Conservation (phyloP, 2,329 filamentous ascomycete species). For the Nemania abortiva region DNA sequence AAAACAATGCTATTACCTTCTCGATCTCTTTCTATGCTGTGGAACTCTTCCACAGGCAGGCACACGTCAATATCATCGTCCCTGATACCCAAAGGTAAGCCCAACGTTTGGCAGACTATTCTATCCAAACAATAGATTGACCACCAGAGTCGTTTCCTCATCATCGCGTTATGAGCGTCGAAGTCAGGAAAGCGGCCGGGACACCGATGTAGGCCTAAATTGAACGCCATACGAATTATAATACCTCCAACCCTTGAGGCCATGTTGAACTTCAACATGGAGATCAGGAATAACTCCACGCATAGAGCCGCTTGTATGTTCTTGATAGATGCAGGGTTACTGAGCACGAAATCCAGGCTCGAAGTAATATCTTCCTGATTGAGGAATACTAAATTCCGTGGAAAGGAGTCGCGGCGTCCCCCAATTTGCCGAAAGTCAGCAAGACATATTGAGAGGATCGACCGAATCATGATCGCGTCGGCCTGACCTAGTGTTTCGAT, state of each 20-base stretch:
- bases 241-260: constrained; percentile 12
- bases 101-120: constrained; percentile 10
- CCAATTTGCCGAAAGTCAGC: constrained; percentile 18
- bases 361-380: constrained; percentile 10
- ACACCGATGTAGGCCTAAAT: constrained; percentile 12
- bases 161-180: neutral
- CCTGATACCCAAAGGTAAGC: constrained; percentile 3
- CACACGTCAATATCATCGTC: constrained; percentile 25
- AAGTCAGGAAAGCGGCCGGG: constrained; percentile 13
- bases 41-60: constrained; percentile 6
- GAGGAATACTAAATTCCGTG: constrained; percentile 2
- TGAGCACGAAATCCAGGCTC: constrained; percentile 1
- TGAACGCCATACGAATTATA: constrained; percentile 16
- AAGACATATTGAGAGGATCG: constrained; percentile 16
- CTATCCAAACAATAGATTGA: constrained; percentile 18
- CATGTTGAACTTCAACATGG: constrained; percentile 18
- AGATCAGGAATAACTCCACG: constrained; percentile 16
- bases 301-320: constrained; percentile 17
- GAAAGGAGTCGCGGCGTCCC: constrained; percentile 7
- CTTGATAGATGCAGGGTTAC: constrained; percentile 11
- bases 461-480: constrained; percentile 15
- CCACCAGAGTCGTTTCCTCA: constrained; percentile 22
- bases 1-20: neutral
- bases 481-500: constrained; percentile 5
- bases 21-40: neutral